Evolutionary conservation across 345 rosid genomes (phyloP), one percentile per base, ranked within the genome.

Genomic region (Ceriops decandra): DNA sequence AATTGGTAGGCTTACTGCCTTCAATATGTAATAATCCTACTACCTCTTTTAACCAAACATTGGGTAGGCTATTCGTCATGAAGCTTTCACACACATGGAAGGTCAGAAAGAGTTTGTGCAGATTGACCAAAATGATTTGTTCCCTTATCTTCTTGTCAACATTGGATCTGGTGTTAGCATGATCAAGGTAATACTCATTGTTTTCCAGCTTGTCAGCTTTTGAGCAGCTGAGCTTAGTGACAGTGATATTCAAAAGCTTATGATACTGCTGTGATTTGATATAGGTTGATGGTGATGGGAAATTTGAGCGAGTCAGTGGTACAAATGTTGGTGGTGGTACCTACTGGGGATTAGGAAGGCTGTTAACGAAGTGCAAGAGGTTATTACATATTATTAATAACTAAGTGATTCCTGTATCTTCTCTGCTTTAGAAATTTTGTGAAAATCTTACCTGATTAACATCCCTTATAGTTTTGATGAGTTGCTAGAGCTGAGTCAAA

Each of bases 321-420:
- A 93, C 98, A 64, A 93, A 93, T 84, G 97, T 91, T 66, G 98
- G 98, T 21, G 98, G 98, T 79, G 98, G 98, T 72, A 91, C 98
- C 60, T 93, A 91, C 52, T 93, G 96, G 96, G 98, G 98, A 67
- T 82, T 93, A 82, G 98, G 98, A 79, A 88, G 83, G 81, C 91
- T 92, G 69, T 72, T 93, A 64, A 93, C 96, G 5, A 91, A 91
- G 81, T 93, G 98, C 90, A 91, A 86, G 73, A 93, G 95, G 98
- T 93, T 24, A 61, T 35, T 57, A 9, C 76, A 38, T 9, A 38
- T 38, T 38, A 11, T 38, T 42, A 36, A 57, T 75, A 69, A 69
- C 77, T 66, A 58, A 60, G 26, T 24, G 24, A 20, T 66, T 11
- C 46, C 54, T 38, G 21, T 52, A 20, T 52, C 28, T 65, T 38